These are phyloP conservation scores for Peronosclerospora sorghi DNA, from an alignment of 352 stramenopile genomes.

Conservation along the genomic window DNA sequence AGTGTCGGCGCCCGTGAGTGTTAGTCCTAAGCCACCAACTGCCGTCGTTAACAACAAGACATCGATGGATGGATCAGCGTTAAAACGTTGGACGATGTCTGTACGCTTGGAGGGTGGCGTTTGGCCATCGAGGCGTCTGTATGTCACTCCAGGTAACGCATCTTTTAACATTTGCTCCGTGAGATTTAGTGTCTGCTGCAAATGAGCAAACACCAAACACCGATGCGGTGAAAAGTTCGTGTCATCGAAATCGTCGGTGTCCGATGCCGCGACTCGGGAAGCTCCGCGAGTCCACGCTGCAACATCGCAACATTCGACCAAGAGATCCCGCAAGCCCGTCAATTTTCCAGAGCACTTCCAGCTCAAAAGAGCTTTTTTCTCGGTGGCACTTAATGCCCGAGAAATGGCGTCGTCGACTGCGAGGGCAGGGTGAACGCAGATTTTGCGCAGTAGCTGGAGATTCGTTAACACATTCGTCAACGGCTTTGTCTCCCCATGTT, in stretches of 20 bases:
- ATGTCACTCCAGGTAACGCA: conserved; percentile 55
- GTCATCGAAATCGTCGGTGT: conserved; percentile 1
- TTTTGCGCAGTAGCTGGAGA: conserved; percentile 79
- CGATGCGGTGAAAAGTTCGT: conserved; percentile 56
- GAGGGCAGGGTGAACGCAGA: conserved; percentile 92
- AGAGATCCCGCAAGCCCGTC: conserved; percentile 62
- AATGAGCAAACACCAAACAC: conserved; percentile 94
- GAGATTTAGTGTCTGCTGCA: conserved; percentile 88
- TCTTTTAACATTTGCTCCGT: conserved; percentile 84
- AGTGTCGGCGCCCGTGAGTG: conserved; percentile 92
- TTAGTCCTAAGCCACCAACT: conserved; percentile 93
- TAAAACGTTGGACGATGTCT: conserved; percentile 86
- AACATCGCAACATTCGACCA: conserved; percentile 60
- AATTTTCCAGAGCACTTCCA: conserved; percentile 89
- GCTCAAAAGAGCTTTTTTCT: conserved; percentile 22
- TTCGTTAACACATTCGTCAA: conserved; percentile 39
- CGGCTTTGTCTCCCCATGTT: conserved; percentile 3
- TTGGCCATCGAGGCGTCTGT: conserved; percentile 88
- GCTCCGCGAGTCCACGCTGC: conserved; percentile 13
- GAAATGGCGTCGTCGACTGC: conserved; percentile 30
- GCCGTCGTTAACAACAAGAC: conserved; percentile 94
- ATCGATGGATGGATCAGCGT: conserved; percentile 85
- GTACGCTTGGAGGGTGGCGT: conserved; percentile 63
- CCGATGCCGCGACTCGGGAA: neutral
- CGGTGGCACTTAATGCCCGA: conserved; percentile 12